A percentile compares a stretch with the other conserved stretches of the same genome.
phyloP scores from a whole-genome alignment of 768 basidiomycete genomes.

The Macrocybe gigantea region DNA sequence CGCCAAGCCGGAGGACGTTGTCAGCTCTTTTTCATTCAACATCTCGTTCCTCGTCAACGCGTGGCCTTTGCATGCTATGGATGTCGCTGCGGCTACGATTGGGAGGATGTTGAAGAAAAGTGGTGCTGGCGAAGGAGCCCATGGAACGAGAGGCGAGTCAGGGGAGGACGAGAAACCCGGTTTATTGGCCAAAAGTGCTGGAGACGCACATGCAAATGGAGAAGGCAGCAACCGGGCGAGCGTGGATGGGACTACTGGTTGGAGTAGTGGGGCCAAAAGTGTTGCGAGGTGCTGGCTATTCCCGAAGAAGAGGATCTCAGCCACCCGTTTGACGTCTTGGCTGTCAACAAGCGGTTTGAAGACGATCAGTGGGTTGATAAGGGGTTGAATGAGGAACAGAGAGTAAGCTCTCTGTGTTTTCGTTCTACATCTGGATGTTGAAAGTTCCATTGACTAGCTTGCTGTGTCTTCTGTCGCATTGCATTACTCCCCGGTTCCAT shows the following conservation, averaged over 20 bases:
- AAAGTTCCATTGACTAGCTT: constrained; percentile 18
- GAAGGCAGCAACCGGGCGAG: no score
- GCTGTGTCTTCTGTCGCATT: constrained; percentile 38
- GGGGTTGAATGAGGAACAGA: constrained; percentile 43
- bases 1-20: no score
- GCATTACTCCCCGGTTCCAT: constrained; percentile 39
- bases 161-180: no score
- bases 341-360: constrained; percentile 18
- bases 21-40: constrained; percentile 29
- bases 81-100: constrained; percentile 27
- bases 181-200: no score
- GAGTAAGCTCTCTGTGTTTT: constrained; percentile 19
- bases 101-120: constrained; percentile 14
- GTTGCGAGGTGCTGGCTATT: constrained; percentile 40
- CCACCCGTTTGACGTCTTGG: constrained; percentile 11
- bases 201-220: no score
- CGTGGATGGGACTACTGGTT: no score
- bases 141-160: no score
- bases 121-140: background rate
- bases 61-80: constrained; percentile 36
- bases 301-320: constrained; percentile 26
- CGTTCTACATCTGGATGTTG: no score
- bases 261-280: constrained; percentile 11
- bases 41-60: constrained; percentile 43
- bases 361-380: constrained; percentile 35